A percentile compares a stretch with the other conserved stretches of the same genome.
phyloP scores from a whole-genome alignment of 176 grass and related monocot species.

The Musa beccarii region DNA sequence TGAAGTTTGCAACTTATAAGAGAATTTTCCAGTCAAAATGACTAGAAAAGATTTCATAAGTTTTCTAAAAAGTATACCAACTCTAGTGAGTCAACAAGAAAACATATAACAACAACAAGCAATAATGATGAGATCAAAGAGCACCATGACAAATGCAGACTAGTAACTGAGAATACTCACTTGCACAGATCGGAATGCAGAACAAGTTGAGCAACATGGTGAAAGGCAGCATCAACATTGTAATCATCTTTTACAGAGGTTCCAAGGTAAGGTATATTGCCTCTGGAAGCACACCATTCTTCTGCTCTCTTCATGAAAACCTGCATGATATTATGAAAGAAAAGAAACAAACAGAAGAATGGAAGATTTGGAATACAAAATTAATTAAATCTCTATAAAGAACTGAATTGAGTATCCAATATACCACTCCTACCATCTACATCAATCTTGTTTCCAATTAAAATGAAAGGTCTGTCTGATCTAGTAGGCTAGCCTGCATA shows the following conservation, averaged over 20 bases:
- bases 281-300: constrained; percentile 78
- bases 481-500: constrained; percentile 42
- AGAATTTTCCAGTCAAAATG: too few relatives aligned
- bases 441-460: constrained; percentile 84
- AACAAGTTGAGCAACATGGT: constrained; percentile 62
- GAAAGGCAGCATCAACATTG: constrained; percentile 73
- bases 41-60: too few relatives aligned
- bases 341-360: neutral
- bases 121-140: too few relatives aligned
- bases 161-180: constrained; percentile 31
- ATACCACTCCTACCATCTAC: constrained; percentile 54
- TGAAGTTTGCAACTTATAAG: too few relatives aligned
- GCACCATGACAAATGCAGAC: too few relatives aligned
- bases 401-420: neutral
- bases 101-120: too few relatives aligned
- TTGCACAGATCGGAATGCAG: constrained; percentile 65
- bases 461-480: constrained; percentile 53
- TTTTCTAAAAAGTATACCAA: too few relatives aligned
- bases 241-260: constrained; percentile 82
- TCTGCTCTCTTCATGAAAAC: constrained; percentile 68
- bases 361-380: neutral
- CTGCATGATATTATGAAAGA: constrained; percentile 6
- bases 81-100: too few relatives aligned
- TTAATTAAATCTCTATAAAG: neutral
- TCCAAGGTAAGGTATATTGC: constrained; percentile 73